phyloP scores from a whole-genome alignment of 768 basidiomycete species.

The Suillus ampliporus region DNA sequence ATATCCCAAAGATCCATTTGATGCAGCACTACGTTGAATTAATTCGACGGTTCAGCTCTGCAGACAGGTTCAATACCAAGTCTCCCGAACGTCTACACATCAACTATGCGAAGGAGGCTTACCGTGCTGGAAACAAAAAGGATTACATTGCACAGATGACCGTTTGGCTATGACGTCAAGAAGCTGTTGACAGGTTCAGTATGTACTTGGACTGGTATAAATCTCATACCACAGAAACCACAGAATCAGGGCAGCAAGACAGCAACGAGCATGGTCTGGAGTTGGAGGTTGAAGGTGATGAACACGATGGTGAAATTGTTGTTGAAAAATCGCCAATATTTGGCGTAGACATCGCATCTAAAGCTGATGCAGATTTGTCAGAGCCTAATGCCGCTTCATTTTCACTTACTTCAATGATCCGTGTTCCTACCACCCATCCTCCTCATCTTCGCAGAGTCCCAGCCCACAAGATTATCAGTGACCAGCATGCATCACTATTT shows the following conservation, averaged over 20 bases:
- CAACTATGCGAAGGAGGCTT: conserved; percentile 23
- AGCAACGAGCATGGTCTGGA: too few species aligned
- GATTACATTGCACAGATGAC: conserved; percentile 34
- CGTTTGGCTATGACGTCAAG: conserved; percentile 16
- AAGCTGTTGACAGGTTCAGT: conserved; percentile 28
- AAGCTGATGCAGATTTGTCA: too few species aligned
- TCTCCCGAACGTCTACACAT: conserved; percentile 29
- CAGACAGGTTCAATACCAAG: conserved; percentile 24
- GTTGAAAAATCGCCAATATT: too few species aligned
- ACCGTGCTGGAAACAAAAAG: conserved; percentile 28
- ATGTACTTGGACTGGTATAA: conserved; percentile 33
- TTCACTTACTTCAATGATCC: neutral
- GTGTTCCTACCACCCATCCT: conserved; percentile 8
- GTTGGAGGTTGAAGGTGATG: too few species aligned
- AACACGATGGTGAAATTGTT: too few species aligned
- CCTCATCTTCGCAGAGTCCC: conserved; percentile 7
- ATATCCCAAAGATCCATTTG: conserved; percentile 37
- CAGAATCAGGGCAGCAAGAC: too few species aligned
- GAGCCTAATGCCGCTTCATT: too few species aligned
- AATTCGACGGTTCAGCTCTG: conserved; percentile 13
- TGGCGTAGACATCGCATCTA: too few species aligned
- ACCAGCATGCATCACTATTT: conserved; percentile 15
- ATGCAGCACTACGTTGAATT: conserved; percentile 16
- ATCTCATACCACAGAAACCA: neutral
- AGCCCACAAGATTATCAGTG: conserved; percentile 11